Conservation (phyloP, 2,329 filamentous ascomycete species). For the Aspergillus sp. region DNA sequence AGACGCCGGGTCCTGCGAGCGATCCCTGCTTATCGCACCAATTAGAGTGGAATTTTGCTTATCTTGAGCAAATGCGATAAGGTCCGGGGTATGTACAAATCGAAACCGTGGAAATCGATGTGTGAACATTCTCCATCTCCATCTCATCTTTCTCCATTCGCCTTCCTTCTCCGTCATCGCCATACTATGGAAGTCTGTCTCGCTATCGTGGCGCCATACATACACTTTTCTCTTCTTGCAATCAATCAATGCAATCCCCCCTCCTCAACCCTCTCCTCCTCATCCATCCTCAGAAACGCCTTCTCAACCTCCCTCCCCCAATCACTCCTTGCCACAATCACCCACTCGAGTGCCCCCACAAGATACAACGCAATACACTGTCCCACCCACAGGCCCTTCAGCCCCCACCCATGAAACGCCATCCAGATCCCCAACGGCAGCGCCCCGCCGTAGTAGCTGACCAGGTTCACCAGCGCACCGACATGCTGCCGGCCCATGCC, state of each 20-base stretch:
- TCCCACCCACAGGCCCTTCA: constrained; percentile 80
- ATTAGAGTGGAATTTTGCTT: constrained; percentile 6
- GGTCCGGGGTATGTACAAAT: neutral
- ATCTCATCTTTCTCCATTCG: constrained; percentile 17
- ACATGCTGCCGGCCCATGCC: constrained; percentile 89
- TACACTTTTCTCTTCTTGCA: no score
- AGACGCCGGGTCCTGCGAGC: neutral
- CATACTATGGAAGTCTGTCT: constrained; percentile 23
- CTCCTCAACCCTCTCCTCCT: constrained; percentile 34
- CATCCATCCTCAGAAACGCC: constrained; percentile 73
- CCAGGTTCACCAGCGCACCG: constrained; percentile 77
- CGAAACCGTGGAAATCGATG: no score
- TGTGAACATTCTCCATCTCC: neutral
- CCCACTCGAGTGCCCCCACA: constrained; percentile 78
- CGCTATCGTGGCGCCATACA: constrained; percentile 13
- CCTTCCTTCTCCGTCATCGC: constrained; percentile 37
- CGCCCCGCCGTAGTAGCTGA: constrained; percentile 83
- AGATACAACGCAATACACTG: constrained; percentile 81
- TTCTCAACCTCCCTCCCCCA: constrained; percentile 76
- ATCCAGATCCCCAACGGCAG: constrained; percentile 81
- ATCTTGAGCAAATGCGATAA: neutral
- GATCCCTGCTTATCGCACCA: constrained; percentile 12
- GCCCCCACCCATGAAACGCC: constrained; percentile 83
- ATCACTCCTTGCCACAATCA: constrained; percentile 74
- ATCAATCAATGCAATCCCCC: constrained; percentile 10